Evolutionary conservation across 2,329 filamentous ascomycete genomes (phyloP).

Genomic region (Elsinoe australis): DNA sequence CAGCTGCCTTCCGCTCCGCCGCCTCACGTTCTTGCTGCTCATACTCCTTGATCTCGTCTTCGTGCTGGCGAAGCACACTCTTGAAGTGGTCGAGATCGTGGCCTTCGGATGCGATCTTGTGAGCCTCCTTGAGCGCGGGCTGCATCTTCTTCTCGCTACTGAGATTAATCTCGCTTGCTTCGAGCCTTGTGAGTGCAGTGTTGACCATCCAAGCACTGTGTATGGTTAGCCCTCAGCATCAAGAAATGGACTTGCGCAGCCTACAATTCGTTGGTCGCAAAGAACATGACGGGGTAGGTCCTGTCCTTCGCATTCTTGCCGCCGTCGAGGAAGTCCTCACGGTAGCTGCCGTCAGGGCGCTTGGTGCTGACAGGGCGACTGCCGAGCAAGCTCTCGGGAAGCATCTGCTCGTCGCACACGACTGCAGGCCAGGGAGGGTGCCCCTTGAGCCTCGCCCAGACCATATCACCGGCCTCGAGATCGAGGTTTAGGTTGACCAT

Average conservation of each 20-base stretch:
- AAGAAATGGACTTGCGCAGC: constrained; percentile 35
- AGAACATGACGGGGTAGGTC: constrained; percentile 90
- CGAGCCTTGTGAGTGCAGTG: constrained; percentile 68
- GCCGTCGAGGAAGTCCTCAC: constrained; percentile 77
- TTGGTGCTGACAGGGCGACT: constrained; percentile 77
- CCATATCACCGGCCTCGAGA: constrained; percentile 84
- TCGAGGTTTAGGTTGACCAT: constrained; percentile 60
- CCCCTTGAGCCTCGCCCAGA: constrained; percentile 87
- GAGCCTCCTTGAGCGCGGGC: constrained; percentile 72
- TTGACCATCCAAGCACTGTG: constrained; percentile 85
- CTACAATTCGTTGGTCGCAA: constrained; percentile 95
- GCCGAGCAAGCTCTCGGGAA: constrained; percentile 68
- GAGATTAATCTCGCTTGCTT: constrained; percentile 62
- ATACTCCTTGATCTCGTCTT: constrained; percentile 48
- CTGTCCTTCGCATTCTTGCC: constrained; percentile 79
- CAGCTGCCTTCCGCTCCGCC: constrained; percentile 32
- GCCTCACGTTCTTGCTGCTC: constrained; percentile 40
- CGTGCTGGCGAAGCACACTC: constrained; percentile 57
- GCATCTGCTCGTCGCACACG: constrained; percentile 89
- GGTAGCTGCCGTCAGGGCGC: constrained; percentile 74
- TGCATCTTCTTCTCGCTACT: constrained; percentile 66
- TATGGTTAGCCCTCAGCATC: constrained; percentile 17
- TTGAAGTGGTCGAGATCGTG: constrained; percentile 79
- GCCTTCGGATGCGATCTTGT: constrained; percentile 68
- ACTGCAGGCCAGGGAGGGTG: constrained; percentile 92